phyloP scores from a whole-genome alignment of 1,284 basidiomycete genomes.

The Cutaneotrichosporon cutaneum region DNA sequence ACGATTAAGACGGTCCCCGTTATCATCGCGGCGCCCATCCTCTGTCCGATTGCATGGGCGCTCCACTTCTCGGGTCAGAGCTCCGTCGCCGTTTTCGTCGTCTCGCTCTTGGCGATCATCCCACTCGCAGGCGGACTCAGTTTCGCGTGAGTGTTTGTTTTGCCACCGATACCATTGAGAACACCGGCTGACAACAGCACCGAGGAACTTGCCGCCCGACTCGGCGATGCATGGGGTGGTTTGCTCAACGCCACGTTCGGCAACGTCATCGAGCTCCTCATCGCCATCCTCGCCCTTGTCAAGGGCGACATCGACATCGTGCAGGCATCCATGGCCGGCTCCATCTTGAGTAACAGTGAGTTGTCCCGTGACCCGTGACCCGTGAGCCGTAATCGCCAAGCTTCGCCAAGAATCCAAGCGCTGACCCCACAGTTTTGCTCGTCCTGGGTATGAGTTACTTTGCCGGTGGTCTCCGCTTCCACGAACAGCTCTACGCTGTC shows the following conservation, averaged over 20 bases:
- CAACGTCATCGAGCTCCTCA: constrained; percentile 57
- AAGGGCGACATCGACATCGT: constrained; percentile 80
- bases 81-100: constrained; percentile 66
- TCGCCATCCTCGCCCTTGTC: constrained; percentile 72
- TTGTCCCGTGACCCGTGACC: neutral
- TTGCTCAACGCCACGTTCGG: constrained; percentile 55
- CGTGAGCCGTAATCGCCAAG: too few relatives aligned
- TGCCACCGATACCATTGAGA: neutral
- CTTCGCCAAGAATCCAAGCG: neutral
- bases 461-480: constrained; percentile 61
- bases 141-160: constrained; percentile 44
- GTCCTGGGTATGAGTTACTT: constrained; percentile 72
- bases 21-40: constrained; percentile 50
- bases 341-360: constrained; percentile 61
- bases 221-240: constrained; percentile 55
- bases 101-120: constrained; percentile 60
- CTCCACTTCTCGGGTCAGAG: constrained; percentile 62
- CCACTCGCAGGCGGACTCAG: constrained; percentile 56
- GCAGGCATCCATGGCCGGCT: constrained; percentile 67
- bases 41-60: constrained; percentile 66
- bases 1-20: constrained; percentile 38
- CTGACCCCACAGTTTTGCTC: constrained; percentile 57
- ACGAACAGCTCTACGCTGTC: constrained; percentile 64
- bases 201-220: constrained; percentile 55
- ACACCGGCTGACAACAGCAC: constrained; percentile 35